These are phyloP conservation scores for Scortechinia acanthostroma DNA, from an alignment of 2,329 filamentous ascomycete species.

Conservation along the genomic window DNA sequence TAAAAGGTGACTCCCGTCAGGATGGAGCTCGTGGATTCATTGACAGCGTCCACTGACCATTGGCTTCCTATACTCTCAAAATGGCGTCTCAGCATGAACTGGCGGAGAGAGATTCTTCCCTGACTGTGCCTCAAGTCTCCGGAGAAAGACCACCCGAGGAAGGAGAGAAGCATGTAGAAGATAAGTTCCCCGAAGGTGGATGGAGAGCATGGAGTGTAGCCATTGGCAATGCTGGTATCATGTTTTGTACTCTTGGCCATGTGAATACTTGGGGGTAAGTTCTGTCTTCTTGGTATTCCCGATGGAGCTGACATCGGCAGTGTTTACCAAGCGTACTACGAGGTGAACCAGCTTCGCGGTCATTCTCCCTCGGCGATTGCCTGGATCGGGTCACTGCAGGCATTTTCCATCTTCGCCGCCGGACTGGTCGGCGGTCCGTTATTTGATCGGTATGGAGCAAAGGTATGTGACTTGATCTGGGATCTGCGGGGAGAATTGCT, in stretches of 20 bases:
- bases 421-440: slow-evolving; percentile 25
- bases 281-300: background rate
- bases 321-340: slow-evolving; percentile 33
- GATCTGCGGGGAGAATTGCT: background rate
- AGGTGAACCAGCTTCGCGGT: slow-evolving; percentile 19
- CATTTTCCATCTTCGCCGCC: slow-evolving; percentile 23
- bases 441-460: slow-evolving; percentile 31
- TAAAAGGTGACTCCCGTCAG: too few species aligned
- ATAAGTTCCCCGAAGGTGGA: background rate
- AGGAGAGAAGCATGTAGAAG: too few species aligned
- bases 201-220: background rate
- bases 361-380: slow-evolving; percentile 21
- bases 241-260: slow-evolving; percentile 1
- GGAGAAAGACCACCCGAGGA: too few species aligned
- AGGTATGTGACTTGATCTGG: slow-evolving; percentile 14
- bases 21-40: too few species aligned
- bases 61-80: too few species aligned
- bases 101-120: too few species aligned
- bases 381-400: slow-evolving; percentile 30
- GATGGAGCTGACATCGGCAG: slow-evolving; percentile 14
- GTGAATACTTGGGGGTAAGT: background rate
- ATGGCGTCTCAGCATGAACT: too few species aligned
- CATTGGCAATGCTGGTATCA: background rate
- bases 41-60: too few species aligned
- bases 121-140: too few species aligned